These are phyloP conservation scores for Drechslerella coelobrocha DNA, from an alignment of 2,329 filamentous ascomycete genomes.

Conservation along the genomic window DNA sequence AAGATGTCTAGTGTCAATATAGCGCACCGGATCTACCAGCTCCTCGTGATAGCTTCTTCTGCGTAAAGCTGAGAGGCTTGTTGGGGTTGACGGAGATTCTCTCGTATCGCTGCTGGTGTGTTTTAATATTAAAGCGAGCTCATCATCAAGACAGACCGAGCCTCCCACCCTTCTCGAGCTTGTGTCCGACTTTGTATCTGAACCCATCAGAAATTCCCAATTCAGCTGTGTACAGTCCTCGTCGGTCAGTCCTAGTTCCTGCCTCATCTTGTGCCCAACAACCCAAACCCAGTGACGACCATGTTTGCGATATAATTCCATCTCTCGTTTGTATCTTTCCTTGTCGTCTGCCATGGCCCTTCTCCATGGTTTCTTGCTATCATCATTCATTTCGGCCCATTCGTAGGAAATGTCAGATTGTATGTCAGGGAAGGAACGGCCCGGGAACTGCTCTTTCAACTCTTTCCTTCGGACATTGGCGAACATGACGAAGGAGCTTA, in stretches of 20 bases:
- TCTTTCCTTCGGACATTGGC: constrained; percentile 38
- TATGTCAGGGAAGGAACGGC: constrained; percentile 31
- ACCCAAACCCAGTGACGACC: constrained; percentile 42
- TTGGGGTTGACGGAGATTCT: no score
- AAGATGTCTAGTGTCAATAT: no score
- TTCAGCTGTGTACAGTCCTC: constrained; percentile 42
- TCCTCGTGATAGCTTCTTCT: no score
- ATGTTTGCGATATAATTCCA: constrained; percentile 45
- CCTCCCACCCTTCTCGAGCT: no score
- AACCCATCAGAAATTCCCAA: neutral
- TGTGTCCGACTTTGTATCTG: neutral
- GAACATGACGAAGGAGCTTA: constrained; percentile 50
- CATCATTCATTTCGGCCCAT: constrained; percentile 34
- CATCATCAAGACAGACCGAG: no score
- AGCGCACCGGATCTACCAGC: no score
- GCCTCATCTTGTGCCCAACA: constrained; percentile 32
- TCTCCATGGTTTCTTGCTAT: constrained; percentile 31
- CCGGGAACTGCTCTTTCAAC: constrained; percentile 26
- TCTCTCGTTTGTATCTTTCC: constrained; percentile 44
- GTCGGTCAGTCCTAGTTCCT: constrained; percentile 32
- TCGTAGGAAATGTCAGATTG: constrained; percentile 45
- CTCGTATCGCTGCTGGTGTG: no score
- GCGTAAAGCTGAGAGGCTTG: no score
- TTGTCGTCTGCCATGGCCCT: constrained; percentile 36
- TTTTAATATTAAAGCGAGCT: no score